Percentiles rank a stretch among this genome's conserved stretches.
These are phyloP conservation scores for Verbascum thapsus DNA, from an alignment of 257 asterid species.

Conservation along the genomic window DNA sequence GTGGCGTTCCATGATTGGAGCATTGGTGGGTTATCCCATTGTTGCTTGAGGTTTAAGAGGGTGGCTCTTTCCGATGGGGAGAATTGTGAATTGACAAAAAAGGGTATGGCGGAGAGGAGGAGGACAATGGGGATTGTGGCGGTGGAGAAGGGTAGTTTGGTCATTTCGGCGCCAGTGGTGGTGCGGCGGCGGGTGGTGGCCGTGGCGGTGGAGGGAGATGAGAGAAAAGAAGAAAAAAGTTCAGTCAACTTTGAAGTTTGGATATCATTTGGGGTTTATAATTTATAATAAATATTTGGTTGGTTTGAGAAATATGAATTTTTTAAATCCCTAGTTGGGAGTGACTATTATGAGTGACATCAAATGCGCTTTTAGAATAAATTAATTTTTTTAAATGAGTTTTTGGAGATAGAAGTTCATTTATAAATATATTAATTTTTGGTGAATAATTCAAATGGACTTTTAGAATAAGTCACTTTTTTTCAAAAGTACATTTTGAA, in stretches of 20 bases:
- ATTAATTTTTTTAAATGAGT: no score
- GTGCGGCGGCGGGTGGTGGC: not conserved
- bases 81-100: conserved; percentile 50
- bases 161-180: conserved; percentile 35
- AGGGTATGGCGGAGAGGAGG: conserved; percentile 31
- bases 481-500: no score
- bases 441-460: no score
- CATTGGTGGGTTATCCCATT: conserved; percentile 38
- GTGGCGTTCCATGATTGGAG: conserved; percentile 48
- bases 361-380: no score
- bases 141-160: conserved; percentile 33
- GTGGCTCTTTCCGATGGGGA: conserved; percentile 46
- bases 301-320: not conserved
- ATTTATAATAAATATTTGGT: no score
- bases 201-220: conserved; percentile 11
- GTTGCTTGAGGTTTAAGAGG: conserved; percentile 43
- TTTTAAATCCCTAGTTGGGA: not conserved
- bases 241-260: conserved; percentile 8
- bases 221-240: not conserved
- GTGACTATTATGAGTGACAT: not conserved
- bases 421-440: no score
- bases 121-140: conserved; percentile 25
- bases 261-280: not conserved
- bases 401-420: no score
- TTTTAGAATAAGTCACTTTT: no score